Base-by-base conservation (phyloP, 257 asterid genomes). In the Striga asiatica region DNA sequence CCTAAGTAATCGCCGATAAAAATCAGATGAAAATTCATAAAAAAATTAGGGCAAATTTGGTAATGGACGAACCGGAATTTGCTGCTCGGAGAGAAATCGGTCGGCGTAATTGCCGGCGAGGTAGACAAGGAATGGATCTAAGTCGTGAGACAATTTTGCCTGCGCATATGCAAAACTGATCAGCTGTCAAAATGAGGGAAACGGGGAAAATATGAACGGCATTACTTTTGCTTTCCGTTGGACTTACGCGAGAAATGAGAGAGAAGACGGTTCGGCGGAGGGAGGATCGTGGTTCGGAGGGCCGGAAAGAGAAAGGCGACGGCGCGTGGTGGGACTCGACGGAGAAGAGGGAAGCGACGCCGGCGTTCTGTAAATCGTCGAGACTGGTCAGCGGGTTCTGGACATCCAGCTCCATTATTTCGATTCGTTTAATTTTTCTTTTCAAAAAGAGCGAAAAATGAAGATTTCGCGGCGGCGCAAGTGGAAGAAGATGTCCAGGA, bases 51-150 rank as follows among this genome's bases (percentile, higher is more conserved):
- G n/a, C n/a, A n/a, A n/a, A n/a, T n/a, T n/a, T n/a, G 16, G 27
- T 22, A 35, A 12, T 32, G 46, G 46, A 64, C 6, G 66, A 62
- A 78, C 91, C 79, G 57, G 70, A 60, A 70, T 56, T 59, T 35
- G 68, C 61, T 74, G 77, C 62, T 54, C 63, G 29, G 82, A 62
- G 59, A 76, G 78, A 65, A 78, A 81, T 6, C 89, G 83, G 35
- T 81, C 89, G 43, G 78, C 53, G 83, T 81, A 81, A 65, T 71
- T 81, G 49, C 73, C 67, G 11, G 89, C 71, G 23, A 81, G 79
- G 70, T 81, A 81, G 12, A 62, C 76, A 6, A 71, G 64, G 67
- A 62, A 73, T 31, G 79, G 76, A 64, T 78, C 77, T 22, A 76
- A 35, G 13, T 52, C 46, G 67, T 61, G 68, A 31, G 74, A 54